These are phyloP conservation scores for Pythium brachiatum DNA, from an alignment of 352 stramenopile genomes.

Conservation along the genomic window DNA sequence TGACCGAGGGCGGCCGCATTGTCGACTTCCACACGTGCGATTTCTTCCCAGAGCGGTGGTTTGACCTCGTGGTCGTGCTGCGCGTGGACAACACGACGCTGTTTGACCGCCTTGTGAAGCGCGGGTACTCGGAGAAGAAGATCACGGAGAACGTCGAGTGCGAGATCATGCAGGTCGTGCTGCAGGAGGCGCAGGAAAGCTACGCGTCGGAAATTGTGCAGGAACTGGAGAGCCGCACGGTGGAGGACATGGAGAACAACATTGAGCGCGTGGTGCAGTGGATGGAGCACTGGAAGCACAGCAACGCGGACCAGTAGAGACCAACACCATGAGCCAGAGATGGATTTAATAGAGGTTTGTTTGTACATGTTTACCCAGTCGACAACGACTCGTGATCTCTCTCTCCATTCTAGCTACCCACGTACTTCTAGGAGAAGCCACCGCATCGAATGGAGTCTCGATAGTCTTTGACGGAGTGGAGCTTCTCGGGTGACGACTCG, in stretches of 20 bases:
- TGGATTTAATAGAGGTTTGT: background rate
- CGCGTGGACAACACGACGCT: conserved; percentile 91
- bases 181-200: conserved; percentile 94
- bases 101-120: conserved; percentile 84
- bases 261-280: conserved; percentile 90
- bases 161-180: conserved; percentile 98
- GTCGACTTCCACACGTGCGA: conserved; percentile 98
- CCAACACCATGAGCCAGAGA: background rate
- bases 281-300: conserved; percentile 90
- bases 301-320: conserved; percentile 41
- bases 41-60: conserved; percentile 98
- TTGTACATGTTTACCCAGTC: background rate
- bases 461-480: conserved; percentile 24
- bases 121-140: conserved; percentile 96
- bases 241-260: conserved; percentile 97
- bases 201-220: conserved; percentile 96
- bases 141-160: conserved; percentile 95
- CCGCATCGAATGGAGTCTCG: conserved; percentile 23
- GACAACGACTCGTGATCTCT: no score
- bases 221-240: conserved; percentile 91
- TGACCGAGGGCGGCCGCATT: conserved; percentile 88
- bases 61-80: conserved; percentile 93
- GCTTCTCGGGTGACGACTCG: background rate
- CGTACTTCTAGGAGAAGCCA: conserved; percentile 17
- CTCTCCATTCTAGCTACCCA: background rate